Conservation (phyloP, 2,329 filamentous ascomycete genomes). For the Aspergillus viridinutans region DNA sequence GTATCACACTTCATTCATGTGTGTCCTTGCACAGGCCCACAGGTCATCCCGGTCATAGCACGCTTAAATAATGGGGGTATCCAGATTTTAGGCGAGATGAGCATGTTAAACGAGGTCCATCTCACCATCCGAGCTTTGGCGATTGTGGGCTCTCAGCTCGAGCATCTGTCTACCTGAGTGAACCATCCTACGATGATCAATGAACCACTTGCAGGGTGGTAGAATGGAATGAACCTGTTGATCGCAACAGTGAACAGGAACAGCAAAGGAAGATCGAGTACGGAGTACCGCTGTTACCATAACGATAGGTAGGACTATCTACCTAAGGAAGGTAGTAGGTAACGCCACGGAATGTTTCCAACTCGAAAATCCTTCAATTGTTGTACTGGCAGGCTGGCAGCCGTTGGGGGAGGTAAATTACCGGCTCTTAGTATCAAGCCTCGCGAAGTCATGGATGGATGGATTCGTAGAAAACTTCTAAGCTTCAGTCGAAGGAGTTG, state of each 20-base stretch:
- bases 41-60: background rate
- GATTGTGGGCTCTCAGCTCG: background rate
- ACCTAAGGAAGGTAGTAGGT: no score
- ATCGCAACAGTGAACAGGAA: background rate
- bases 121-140: background rate
- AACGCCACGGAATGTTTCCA: background rate
- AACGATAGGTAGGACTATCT: no score
- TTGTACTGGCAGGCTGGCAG: background rate
- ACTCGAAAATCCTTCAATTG: background rate
- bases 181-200: background rate
- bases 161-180: background rate
- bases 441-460: background rate
- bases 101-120: background rate
- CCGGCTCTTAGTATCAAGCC: background rate
- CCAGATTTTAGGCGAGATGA: background rate
- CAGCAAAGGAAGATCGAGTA: background rate
- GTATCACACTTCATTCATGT: background rate
- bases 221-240: background rate
- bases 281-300: background rate
- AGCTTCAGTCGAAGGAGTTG: background rate
- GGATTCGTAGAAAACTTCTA: background rate
- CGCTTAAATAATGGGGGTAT: background rate
- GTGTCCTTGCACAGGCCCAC: background rate
- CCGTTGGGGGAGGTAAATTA: background rate
- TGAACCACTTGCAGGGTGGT: background rate